Base-by-base conservation (phyloP, 2,329 filamentous ascomycete species). In the Dactylellina sp. region DNA sequence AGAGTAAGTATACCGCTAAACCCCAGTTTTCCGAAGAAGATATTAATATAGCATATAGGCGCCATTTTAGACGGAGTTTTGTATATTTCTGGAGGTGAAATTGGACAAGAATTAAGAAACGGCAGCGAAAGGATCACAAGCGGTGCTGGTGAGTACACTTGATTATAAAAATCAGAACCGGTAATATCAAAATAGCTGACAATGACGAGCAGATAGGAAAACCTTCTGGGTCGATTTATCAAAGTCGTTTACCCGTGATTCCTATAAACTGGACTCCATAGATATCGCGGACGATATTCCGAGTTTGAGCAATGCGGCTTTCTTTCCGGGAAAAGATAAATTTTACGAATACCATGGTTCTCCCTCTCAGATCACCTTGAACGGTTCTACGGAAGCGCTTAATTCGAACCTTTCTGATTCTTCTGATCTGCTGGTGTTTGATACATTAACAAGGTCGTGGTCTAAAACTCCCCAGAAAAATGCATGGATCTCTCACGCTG, bases 151-250 rank as follows among this genome's bases (percentile, higher is more conserved):
- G 25, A 44, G 55, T 59, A 46, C 2, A 20, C 12, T 32, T 32
- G 37, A 12, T 40, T n/a, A n/a, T n/a, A n/a, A n/a, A n/a, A n/a
- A n/a, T n/a, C n/a, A n/a, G n/a, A n/a, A n/a, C n/a, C n/a, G n/a
- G n/a, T n/a, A n/a, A n/a, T n/a, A n/a, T n/a, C n/a, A n/a, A n/a
- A n/a, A n/a, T n/a, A n/a, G n/a, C n/a, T n/a, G n/a, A n/a, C n/a
- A n/a, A n/a, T n/a, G n/a, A n/a, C n/a, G n/a, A n/a, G n/a, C 16
- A 59, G 55, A 42, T 40, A 18, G 22, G n/a, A 39, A 25, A 2
- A 50, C n/a, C 16, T 18, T 57, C 22, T 57, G 42, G 2, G 3
- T 66, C 6, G 62, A 66, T n/a, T 20, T 66, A 18, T 49, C 62
- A 1, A 47, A 12, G 7, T 14, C 62, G 11, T 59, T 66, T 35